Conservation (phyloP, 192 early-diverging fungal genomes). For the Geranomyces variabilis region DNA sequence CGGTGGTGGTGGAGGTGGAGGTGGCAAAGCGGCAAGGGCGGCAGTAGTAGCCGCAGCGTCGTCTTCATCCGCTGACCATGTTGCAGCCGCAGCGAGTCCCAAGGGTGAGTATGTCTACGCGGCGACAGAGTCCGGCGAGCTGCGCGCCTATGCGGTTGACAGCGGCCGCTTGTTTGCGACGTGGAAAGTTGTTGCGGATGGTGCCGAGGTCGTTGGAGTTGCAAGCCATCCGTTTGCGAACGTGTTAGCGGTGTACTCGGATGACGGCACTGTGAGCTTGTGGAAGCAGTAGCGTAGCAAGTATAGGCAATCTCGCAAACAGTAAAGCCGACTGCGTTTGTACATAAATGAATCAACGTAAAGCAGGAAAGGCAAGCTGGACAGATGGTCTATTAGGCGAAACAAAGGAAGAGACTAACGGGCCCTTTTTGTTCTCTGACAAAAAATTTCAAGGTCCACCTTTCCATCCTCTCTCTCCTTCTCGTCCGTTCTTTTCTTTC, state of each 20-base stretch:
- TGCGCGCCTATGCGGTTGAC: constrained; percentile 73
- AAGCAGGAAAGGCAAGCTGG: too few species aligned
- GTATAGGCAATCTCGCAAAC: too few species aligned
- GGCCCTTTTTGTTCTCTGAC: too few species aligned
- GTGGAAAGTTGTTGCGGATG: constrained; percentile 50
- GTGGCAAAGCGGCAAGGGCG: too few species aligned
- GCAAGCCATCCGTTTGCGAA: constrained; percentile 84
- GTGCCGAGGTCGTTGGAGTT: constrained; percentile 77
- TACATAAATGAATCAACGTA: too few species aligned
- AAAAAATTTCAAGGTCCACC: too few species aligned
- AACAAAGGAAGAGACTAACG: too few species aligned
- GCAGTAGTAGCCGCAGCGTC: background rate
- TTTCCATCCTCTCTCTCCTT: too few species aligned
- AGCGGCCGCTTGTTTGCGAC: constrained; percentile 55
- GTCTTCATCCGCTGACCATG: constrained; percentile 43
- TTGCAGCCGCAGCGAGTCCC: constrained; percentile 65
- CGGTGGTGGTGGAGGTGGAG: background rate
- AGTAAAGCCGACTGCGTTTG: background rate
- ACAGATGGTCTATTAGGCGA: too few species aligned
- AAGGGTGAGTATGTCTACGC: constrained; percentile 84
- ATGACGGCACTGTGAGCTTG: constrained; percentile 56
- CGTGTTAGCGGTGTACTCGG: constrained; percentile 68
- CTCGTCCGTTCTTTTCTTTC: too few species aligned
- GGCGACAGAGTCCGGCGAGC: constrained; percentile 66
- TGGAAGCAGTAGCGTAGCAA: constrained; percentile 25